Percentiles rank a stretch among this genome's conserved stretches.
These are phyloP conservation scores for Boletus hoseneyae DNA, from an alignment of 1,284 basidiomycete genomes.

Conservation along the genomic window DNA sequence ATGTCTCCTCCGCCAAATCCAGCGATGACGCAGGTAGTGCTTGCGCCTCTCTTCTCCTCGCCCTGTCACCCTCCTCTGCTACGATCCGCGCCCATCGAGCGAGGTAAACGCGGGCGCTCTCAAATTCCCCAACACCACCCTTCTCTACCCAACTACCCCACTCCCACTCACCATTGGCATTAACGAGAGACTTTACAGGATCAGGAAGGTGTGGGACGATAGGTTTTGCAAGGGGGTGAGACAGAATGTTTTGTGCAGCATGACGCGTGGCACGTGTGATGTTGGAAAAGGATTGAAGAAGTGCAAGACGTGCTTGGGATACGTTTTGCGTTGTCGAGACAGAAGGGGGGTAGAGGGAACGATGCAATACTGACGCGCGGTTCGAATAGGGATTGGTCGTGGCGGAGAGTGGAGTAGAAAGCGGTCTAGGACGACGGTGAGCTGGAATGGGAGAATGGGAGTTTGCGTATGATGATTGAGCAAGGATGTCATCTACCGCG, in stretches of 20 bases:
- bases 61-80: constrained; percentile 91
- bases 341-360: constrained; percentile 57
- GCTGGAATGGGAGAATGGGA: constrained; percentile 82
- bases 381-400: constrained; percentile 56
- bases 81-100: constrained; percentile 97
- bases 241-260: constrained; percentile 88
- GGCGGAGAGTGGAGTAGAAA: constrained; percentile 41
- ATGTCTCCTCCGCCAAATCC: constrained; percentile 61
- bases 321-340: constrained; percentile 46
- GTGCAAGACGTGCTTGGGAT: constrained; percentile 70
- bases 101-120: constrained; percentile 93
- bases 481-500: constrained; percentile 79
- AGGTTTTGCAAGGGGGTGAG: constrained; percentile 90
- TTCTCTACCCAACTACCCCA: constrained; percentile 86
- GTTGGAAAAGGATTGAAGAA: constrained; percentile 84
- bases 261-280: constrained; percentile 87
- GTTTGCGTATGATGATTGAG: constrained; percentile 69
- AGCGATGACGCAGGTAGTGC: constrained; percentile 48
- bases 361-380: constrained; percentile 74
- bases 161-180: constrained; percentile 79
- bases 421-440: constrained; percentile 69
- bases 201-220: constrained; percentile 93
- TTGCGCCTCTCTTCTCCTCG: constrained; percentile 74
- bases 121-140: constrained; percentile 89
- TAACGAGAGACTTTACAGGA: constrained; percentile 84